These are phyloP conservation scores for Aspergillus carbonarius DNA, from an alignment of 2,329 filamentous ascomycete species.

Conservation along the genomic window DNA sequence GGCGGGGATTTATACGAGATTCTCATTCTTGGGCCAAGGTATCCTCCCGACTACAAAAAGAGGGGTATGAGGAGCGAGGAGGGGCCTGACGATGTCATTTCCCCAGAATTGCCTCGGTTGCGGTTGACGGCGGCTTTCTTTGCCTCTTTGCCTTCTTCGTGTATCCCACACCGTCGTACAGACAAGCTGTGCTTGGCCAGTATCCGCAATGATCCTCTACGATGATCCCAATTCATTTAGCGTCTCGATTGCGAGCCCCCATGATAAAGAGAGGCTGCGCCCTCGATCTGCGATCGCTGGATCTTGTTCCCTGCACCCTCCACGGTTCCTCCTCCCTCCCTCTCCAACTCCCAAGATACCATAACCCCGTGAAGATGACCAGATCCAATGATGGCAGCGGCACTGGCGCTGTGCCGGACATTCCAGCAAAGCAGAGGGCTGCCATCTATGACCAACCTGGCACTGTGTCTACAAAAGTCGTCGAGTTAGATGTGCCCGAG, in stretches of 20 bases:
- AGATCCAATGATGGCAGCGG: background rate
- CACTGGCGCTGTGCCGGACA: slow-evolving; percentile 30
- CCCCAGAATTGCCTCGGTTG: background rate
- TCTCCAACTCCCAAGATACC: background rate
- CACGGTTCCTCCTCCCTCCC: background rate
- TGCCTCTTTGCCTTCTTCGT: background rate
- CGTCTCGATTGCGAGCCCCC: background rate
- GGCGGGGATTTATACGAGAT: background rate
- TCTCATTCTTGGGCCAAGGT: background rate
- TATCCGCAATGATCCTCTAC: background rate
- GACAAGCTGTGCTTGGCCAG: background rate
- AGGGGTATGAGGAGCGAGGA: background rate
- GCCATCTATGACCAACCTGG: slow-evolving; percentile 65
- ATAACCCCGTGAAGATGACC: slow-evolving; percentile 28
- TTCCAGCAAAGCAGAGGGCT: slow-evolving; percentile 63
- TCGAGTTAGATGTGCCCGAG: slow-evolving; percentile 63
- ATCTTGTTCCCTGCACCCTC: background rate
- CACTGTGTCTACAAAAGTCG: slow-evolving; percentile 63
- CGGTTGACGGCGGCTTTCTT: background rate
- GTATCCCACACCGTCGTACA: background rate
- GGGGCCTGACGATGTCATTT: background rate
- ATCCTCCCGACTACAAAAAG: background rate
- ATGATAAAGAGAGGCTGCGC: background rate
- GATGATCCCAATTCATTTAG: background rate
- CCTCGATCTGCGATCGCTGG: background rate